phyloP scores from a whole-genome alignment of 2,329 filamentous ascomycete species.

The Stachybotrys echinatus region DNA sequence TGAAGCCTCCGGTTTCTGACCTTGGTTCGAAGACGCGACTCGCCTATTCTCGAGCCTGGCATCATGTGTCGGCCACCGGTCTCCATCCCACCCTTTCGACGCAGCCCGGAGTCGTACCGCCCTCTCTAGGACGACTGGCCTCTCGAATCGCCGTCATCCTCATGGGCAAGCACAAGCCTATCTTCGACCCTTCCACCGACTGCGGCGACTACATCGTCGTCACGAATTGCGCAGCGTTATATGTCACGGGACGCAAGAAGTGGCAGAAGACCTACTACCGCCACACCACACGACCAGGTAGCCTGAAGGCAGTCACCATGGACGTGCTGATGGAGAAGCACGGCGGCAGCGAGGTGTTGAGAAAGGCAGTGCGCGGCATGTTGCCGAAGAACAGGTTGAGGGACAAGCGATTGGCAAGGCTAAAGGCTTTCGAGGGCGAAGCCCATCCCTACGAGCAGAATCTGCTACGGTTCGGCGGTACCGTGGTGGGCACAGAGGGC shows the following conservation, averaged over 20 bases:
- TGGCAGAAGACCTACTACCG: conserved; percentile 94
- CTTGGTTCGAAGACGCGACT: conserved; percentile 68
- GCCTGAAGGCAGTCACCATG: conserved; percentile 85
- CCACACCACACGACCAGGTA: conserved; percentile 86
- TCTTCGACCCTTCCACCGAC: conserved; percentile 94
- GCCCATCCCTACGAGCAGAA: conserved; percentile 91
- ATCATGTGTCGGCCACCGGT: conserved; percentile 69
- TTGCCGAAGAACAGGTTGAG: conserved; percentile 92
- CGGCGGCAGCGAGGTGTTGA: conserved; percentile 85
- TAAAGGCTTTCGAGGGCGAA: conserved; percentile 95
- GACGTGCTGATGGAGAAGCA: conserved; percentile 91
- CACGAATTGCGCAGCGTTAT: conserved; percentile 78
- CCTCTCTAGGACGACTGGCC: conserved; percentile 84
- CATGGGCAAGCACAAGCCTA: conserved; percentile 99
- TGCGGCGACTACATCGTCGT: conserved; percentile 99
- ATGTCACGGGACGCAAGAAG: conserved; percentile 87
- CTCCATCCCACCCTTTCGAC: conserved; percentile 58
- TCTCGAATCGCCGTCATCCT: conserved; percentile 80
- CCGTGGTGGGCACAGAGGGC: conserved; percentile 45
- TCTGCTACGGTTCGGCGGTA: conserved; percentile 65
- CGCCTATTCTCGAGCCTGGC: conserved; percentile 95
- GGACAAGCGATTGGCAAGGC: conserved; percentile 76
- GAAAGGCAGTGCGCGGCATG: conserved; percentile 94
- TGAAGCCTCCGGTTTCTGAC: conserved; percentile 1
- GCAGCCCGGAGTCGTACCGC: conserved; percentile 54